phyloP scores from a whole-genome alignment of 345 rosid species.

The Salix arbutifolia region DNA sequence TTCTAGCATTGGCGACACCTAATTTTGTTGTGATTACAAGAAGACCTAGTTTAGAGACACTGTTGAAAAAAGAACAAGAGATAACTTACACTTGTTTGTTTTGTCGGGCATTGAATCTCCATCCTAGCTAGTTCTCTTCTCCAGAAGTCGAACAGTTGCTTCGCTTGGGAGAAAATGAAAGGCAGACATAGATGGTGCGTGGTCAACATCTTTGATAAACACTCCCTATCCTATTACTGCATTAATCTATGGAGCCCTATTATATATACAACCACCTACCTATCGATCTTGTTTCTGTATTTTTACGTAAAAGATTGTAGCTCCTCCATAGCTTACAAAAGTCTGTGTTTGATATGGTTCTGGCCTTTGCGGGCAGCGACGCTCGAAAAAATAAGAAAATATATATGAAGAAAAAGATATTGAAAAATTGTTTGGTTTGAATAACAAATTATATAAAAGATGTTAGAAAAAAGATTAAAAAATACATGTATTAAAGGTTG shows the following conservation, averaged over 20 bases:
- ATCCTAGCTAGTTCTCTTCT: too few relatives aligned
- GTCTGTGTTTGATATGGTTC: too few relatives aligned
- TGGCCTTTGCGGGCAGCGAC: background rate
- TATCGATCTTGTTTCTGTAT: background rate
- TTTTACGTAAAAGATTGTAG: background rate
- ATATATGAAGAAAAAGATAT: too few relatives aligned
- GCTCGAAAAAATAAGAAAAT: too few relatives aligned
- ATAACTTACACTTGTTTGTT: too few relatives aligned
- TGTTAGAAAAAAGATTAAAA: too few relatives aligned
- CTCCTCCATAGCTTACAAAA: background rate
- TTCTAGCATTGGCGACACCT: background rate
- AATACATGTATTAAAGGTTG: too few relatives aligned
- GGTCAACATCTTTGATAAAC: background rate
- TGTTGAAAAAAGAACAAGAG: too few relatives aligned
- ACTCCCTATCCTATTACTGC: background rate
- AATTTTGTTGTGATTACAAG: background rate
- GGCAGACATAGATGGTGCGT: background rate
- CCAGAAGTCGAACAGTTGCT: background rate
- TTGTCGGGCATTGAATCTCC: too few relatives aligned
- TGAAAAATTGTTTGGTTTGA: too few relatives aligned
- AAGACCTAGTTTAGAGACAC: too few relatives aligned
- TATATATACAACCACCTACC: background rate
- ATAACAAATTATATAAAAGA: too few relatives aligned
- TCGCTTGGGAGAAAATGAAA: conserved; percentile 8
- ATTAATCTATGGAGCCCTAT: background rate